Evolutionary conservation across 1,284 basidiomycete genomes (phyloP), one percentile per base, ranked within the genome.

Genomic region (Takashimella koratensis): DNA sequence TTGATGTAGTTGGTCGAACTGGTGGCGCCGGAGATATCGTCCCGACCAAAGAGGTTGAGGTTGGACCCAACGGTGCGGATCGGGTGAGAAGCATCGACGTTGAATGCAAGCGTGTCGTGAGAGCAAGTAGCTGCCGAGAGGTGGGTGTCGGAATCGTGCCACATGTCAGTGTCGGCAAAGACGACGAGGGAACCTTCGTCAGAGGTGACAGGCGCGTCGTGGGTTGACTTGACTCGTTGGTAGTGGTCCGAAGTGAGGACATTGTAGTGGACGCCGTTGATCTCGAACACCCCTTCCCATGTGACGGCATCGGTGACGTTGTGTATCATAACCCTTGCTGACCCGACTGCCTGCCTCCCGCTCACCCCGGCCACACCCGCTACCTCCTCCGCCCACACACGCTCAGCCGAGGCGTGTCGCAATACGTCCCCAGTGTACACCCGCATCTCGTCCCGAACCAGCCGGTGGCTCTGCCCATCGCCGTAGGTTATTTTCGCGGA

Each of bases 221-320:
- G 74, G 12, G 76, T 72, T 11, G 67, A 67, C 52, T 65, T 80
- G 23, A 68, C 79, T 44, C 82, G 81, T 39, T 84, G 63, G 74
- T 90, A 92, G 64, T 85, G 85, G 23, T 85, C 84, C 61, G 80
- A 81, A 12, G 86, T 86, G 72, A 86, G 79, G 59, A 92, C 79
- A 67, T 90, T 86, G 74, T 88, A 84, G n/a, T 81, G 78, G 53
- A 83, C 78, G 19, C 88, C 88, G 45, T 82, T 73, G 16, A 82
- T 79, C 8, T 81, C 81, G 76, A 91, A 91, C 6, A 85, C 83
- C 51, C 90, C 90, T 67, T 91, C 87, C 67, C 85, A 89, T 2
- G 81, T 70, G 2, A 86, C 85, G 65, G 25, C 78, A 79, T 49
- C 65, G 24, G 76, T 70, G 63, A 84, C 80, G 62, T 84, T 72